These are phyloP conservation scores for Neurospora sp. DNA, from an alignment of 2,329 filamentous ascomycete genomes.

Conservation along the genomic window DNA sequence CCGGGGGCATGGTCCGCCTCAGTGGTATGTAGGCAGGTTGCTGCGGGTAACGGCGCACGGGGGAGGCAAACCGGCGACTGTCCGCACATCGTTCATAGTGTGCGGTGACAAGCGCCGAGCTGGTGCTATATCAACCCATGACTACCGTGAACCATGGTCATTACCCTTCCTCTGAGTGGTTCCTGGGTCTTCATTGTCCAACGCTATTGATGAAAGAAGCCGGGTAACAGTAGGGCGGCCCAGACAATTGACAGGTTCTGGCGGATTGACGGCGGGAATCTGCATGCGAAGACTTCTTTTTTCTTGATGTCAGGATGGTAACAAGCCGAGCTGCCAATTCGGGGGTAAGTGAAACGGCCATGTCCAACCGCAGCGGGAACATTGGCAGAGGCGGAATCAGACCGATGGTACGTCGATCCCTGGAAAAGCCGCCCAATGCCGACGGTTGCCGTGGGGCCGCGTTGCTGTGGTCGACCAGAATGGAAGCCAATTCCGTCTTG, in stretches of 20 bases:
- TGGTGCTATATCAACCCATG: background rate
- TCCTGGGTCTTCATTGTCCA: background rate
- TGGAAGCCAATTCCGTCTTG: background rate
- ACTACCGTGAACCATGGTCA: background rate
- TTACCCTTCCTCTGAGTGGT: background rate
- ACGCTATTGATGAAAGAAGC: background rate
- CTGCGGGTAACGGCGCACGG: background rate
- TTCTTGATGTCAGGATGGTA: background rate
- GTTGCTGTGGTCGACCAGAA: slow-evolving; percentile 1
- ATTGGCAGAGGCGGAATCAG: slow-evolving; percentile 17
- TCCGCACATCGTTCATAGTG: background rate
- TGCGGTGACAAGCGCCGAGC: background rate
- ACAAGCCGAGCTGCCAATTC: background rate
- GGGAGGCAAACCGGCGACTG: background rate
- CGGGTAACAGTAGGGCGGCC: background rate
- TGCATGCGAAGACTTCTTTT: background rate
- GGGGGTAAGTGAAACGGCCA: background rate
- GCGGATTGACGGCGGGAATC: background rate
- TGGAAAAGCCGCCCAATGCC: slow-evolving; percentile 22
- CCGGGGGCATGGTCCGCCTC: background rate
- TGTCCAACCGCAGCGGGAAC: background rate
- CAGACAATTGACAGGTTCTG: background rate
- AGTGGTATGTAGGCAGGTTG: background rate
- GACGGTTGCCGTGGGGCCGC: slow-evolving; percentile 20
- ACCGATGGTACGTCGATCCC: slow-evolving; percentile 12